Percentiles rank a stretch among this genome's conserved stretches.
These are phyloP conservation scores for Carpinus fangiana DNA, from an alignment of 306 rosid species.

Conservation along the genomic window DNA sequence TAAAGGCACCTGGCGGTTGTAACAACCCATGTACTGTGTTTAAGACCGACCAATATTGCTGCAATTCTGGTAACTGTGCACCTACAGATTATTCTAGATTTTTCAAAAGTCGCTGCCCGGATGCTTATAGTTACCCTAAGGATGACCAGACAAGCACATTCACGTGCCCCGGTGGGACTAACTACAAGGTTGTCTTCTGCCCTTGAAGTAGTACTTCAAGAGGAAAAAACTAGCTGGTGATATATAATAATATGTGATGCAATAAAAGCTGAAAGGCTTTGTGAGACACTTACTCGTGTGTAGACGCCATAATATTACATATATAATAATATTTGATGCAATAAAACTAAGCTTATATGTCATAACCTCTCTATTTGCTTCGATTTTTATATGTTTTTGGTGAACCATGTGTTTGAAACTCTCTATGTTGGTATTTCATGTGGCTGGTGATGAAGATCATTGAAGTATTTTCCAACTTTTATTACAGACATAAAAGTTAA, in stretches of 20 bases:
- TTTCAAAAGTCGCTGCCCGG: conserved; percentile 51
- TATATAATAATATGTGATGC: not conserved
- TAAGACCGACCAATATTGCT: conserved; percentile 44
- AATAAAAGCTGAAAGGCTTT: not conserved
- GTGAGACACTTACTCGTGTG: not conserved
- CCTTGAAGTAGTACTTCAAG: conserved; percentile 18
- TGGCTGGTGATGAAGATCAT: too few relatives aligned
- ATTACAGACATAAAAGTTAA: too few relatives aligned
- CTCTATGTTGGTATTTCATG: too few relatives aligned
- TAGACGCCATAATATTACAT: too few relatives aligned
- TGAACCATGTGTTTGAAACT: too few relatives aligned
- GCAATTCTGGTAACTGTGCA: conserved; percentile 30
- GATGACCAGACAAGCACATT: conserved; percentile 54
- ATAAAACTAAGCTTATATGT: too few relatives aligned
- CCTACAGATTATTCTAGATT: conserved; percentile 44
- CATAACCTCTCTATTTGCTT: too few relatives aligned
- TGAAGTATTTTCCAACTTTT: not conserved
- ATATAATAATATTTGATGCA: too few relatives aligned
- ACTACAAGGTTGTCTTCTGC: conserved; percentile 42
- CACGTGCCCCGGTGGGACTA: conserved; percentile 46
- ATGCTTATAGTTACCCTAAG: conserved; percentile 53
- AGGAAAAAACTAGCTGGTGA: not conserved
- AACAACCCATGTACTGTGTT: conserved; percentile 50
- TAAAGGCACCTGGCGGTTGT: conserved; percentile 53
- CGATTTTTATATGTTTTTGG: too few relatives aligned